Evolutionary conservation across 140 eudicot genomes (phyloP).

Genomic region (Senecio squalidus): DNA sequence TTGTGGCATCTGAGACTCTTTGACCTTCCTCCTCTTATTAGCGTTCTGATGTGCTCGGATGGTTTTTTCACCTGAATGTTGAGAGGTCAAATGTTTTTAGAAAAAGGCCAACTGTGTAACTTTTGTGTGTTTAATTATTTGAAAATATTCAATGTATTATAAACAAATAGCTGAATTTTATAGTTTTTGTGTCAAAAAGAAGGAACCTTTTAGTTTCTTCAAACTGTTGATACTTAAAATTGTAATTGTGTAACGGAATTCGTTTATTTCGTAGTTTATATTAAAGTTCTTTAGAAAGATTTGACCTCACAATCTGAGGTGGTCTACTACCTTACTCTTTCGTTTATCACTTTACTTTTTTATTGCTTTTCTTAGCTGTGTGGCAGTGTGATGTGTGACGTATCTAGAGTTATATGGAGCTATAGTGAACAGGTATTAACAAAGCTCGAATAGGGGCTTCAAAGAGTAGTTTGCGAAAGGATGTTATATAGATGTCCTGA

Average conservation of each 20-base stretch:
- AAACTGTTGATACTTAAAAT: not conserved
- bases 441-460: no score
- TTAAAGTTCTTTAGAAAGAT: not conserved
- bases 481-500: no score
- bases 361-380: not conserved
- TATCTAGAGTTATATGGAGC: not conserved
- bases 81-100: not conserved
- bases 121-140: slow-evolving; percentile 9
- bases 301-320: no score
- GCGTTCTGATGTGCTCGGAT: not conserved
- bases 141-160: slow-evolving; percentile 2
- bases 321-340: no score
- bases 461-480: no score
- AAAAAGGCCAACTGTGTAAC: slow-evolving; percentile 13
- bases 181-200: not conserved
- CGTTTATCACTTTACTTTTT: not conserved
- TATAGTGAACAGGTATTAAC: not conserved
- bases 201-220: not conserved
- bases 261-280: not conserved
- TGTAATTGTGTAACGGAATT: not conserved
- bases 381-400: not conserved
- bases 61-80: not conserved
- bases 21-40: not conserved
- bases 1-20: slow-evolving; percentile 49
- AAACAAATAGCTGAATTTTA: not conserved